Conservation (phyloP, 1,139 yeast genomes). For the Pichia sp. region DNA sequence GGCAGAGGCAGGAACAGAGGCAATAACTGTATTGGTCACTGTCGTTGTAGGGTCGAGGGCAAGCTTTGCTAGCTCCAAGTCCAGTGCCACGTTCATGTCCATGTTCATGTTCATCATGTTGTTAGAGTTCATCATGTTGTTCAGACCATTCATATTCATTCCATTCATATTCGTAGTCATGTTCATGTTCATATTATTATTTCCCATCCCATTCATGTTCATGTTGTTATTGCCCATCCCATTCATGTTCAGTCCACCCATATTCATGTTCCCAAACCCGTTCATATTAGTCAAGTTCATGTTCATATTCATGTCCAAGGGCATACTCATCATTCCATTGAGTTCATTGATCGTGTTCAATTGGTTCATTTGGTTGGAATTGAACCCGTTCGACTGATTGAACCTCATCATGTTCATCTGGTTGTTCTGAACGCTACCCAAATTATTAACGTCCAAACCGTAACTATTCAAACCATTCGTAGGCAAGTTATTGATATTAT, state of each 20-base stretch:
- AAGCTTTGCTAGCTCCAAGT: no score
- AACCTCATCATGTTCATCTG: background rate
- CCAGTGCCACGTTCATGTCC: no score
- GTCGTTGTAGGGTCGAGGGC: no score
- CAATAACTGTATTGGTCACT: no score
- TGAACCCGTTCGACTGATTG: background rate
- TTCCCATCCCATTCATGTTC: background rate
- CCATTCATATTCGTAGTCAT: constrained; percentile 2
- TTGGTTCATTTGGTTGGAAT: background rate
- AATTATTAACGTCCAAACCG: background rate
- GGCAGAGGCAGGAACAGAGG: no score
- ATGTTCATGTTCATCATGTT: constrained; percentile 1
- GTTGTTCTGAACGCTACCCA: background rate
- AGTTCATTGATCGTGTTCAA: background rate
- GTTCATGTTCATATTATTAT: constrained; percentile 1
- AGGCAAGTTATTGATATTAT: background rate
- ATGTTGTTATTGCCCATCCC: background rate
- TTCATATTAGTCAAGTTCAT: background rate
- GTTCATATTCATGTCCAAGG: constrained; percentile 4
- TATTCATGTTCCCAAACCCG: background rate
- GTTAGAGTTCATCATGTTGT: no score
- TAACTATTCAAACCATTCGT: no score
- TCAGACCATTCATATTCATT: background rate
- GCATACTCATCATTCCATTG: background rate
- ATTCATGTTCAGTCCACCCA: constrained; percentile 1